These are phyloP conservation scores for Clohesyomyces aquaticus DNA, from an alignment of 495 filamentous ascomycete species.

Conservation along the genomic window DNA sequence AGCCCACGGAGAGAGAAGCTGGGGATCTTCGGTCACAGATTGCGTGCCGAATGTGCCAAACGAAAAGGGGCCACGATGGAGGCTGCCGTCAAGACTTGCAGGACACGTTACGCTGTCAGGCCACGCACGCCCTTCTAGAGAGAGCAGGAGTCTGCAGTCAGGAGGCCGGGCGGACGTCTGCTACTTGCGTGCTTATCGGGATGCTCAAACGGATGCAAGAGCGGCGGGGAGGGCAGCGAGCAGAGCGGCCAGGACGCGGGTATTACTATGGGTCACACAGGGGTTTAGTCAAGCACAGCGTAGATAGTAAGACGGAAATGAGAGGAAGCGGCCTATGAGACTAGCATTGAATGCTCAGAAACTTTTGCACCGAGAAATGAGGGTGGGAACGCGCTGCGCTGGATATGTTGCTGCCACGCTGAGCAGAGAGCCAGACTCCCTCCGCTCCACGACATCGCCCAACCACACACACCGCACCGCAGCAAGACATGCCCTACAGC, in stretches of 20 bases:
- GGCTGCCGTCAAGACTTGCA: neutral
- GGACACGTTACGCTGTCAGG: neutral
- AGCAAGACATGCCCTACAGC: neutral
- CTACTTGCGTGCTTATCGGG: neutral
- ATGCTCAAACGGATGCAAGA: neutral
- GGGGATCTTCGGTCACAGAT: neutral
- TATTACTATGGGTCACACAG: constrained; percentile 3
- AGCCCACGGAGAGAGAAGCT: neutral
- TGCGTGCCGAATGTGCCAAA: neutral
- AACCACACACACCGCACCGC: neutral
- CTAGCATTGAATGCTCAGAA: neutral
- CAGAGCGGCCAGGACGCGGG: neutral
- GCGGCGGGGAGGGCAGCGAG: neutral
- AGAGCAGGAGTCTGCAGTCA: neutral
- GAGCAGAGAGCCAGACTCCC: neutral
- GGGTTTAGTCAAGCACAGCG: constrained; percentile 4
- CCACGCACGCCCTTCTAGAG: neutral
- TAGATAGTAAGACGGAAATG: neutral
- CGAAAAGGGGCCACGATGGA: neutral
- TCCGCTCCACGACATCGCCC: neutral
- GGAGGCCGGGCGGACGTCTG: neutral
- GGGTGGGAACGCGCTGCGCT: neutral
- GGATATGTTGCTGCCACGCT: neutral
- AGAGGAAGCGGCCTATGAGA: constrained; percentile 7
- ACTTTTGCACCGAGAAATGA: neutral